Conservation (phyloP, 441 rosid species). For the Hura crepitans region DNA sequence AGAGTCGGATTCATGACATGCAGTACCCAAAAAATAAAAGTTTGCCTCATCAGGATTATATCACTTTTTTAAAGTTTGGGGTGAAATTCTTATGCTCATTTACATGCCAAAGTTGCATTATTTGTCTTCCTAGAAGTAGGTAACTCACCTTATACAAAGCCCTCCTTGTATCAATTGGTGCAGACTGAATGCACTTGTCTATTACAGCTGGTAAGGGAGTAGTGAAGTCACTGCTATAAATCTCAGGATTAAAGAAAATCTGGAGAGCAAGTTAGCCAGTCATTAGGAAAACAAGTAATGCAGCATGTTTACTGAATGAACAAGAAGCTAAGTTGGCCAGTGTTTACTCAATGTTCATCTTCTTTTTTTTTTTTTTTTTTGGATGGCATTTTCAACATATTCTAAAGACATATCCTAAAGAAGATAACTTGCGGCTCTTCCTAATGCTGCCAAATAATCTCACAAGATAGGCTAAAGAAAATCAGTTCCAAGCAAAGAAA, state of each 20-base stretch:
- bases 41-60: background rate
- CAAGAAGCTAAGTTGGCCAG: conserved; percentile 17
- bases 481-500: too few relatives aligned
- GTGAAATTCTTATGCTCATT: conserved; percentile 3
- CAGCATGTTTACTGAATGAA: conserved; percentile 18
- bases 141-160: conserved; percentile 83
- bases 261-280: conserved; percentile 32
- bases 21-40: background rate
- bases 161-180: conserved; percentile 97
- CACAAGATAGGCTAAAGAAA: too few relatives aligned
- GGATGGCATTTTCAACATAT: background rate
- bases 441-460: too few relatives aligned
- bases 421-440: background rate
- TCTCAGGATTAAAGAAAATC: conserved; percentile 97
- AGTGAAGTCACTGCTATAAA: conserved; percentile 68
- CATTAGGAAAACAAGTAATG: conserved; percentile 19
- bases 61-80: background rate
- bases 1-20: background rate
- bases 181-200: conserved; percentile 97
- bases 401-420: background rate
- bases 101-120: background rate
- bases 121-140: background rate
- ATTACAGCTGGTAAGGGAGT: conserved; percentile 86
- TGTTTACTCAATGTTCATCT: background rate
- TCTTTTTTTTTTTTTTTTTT: background rate